phyloP scores from a whole-genome alignment of 495 filamentous ascomycete genomes.

The Hypoxylon crocopeplum region DNA sequence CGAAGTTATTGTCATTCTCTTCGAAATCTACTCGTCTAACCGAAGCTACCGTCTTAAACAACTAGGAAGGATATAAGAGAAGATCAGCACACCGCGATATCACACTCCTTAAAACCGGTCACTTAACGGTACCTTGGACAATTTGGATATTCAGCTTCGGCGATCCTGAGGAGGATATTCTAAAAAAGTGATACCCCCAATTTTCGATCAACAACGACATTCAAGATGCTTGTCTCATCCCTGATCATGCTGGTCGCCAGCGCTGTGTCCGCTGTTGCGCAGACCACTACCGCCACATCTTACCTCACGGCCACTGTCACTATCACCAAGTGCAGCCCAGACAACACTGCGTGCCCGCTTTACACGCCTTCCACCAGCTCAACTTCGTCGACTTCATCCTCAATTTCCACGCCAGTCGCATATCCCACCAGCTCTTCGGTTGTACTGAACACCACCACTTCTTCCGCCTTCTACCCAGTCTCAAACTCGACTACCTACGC shows the following conservation, averaged over 20 bases:
- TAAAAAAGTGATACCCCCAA: conserved; percentile 29
- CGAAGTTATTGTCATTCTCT: conserved; percentile 27
- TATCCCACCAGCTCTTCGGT: conserved; percentile 19
- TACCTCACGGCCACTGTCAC: conserved; percentile 55
- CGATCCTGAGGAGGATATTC: conserved; percentile 16
- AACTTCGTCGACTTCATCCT: conserved; percentile 2
- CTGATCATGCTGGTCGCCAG: conserved; percentile 36
- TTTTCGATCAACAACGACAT: conserved; percentile 27
- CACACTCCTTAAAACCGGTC: conserved; percentile 3
- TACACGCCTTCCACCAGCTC: conserved; percentile 38
- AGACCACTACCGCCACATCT: conserved; percentile 51
- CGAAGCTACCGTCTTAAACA: neutral
- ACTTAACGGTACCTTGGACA: conserved; percentile 10
- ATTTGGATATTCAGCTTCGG: conserved; percentile 8
- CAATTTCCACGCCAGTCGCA: conserved; percentile 12
- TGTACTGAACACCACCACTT: conserved; percentile 38
- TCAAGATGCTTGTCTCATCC: conserved; percentile 40
- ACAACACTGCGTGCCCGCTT: conserved; percentile 52
- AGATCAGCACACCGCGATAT: conserved; percentile 14
- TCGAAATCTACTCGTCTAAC: neutral
- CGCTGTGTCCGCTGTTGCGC: conserved; percentile 37
- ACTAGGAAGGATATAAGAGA: neutral
- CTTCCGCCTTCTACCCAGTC: conserved; percentile 39
- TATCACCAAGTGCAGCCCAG: conserved; percentile 56
- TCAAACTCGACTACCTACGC: conserved; percentile 48